Evolutionary conservation across 2,329 filamentous ascomycete species (phyloP), one percentile per base, ranked within the genome.

Genomic region (Emergomyces pasteurianus): DNA sequence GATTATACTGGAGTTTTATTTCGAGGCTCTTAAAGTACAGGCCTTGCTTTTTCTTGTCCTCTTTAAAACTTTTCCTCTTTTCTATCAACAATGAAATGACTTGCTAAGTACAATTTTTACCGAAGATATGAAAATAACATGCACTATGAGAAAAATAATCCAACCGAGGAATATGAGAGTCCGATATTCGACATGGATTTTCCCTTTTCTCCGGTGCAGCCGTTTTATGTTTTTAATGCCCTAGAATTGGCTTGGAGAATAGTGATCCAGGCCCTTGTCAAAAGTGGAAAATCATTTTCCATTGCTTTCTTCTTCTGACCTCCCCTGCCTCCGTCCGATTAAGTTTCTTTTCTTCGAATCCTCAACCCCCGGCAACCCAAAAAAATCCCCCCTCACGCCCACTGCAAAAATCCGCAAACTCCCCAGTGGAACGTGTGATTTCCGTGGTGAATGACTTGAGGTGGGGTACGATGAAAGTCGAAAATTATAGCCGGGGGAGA

Each of bases 401-500:
- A 34, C 50, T 18, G 12, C 28, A 38, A 54, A 54, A 53, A 38
- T 54, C 50, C 31, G 21, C 50, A 12, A 9, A 14, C 50, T 18
- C n/a, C 31, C 3, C 10, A 21, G 14, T 28, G 50, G 26, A 34
- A 12, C 14, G 31, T 3, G 50, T 38, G 50, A 54, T 54, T 21
- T 54, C n/a, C 31, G 28, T 23, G 28, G 50, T 34, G 18, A 38
- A 38, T 38, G 28, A 36, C 31, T n/a, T 54, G 50, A 54, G 50
- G 31, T 10, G 31, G 50, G 31, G 10, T 52, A 34, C 14, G 31
- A 54, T 54, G n/a, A 21, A 31, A 26, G 7, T 10, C 49, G 63
- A 66, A 53, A 34, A 62, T 62, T 69, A 66, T 67, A 69, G 67
- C 66, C 67, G 70, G 70, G 43, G 54, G 65, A 69, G 64, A 77